Base-by-base conservation (phyloP, 371 early-diverging fungal genomes). In the Lichtheimia ramosa region DNA sequence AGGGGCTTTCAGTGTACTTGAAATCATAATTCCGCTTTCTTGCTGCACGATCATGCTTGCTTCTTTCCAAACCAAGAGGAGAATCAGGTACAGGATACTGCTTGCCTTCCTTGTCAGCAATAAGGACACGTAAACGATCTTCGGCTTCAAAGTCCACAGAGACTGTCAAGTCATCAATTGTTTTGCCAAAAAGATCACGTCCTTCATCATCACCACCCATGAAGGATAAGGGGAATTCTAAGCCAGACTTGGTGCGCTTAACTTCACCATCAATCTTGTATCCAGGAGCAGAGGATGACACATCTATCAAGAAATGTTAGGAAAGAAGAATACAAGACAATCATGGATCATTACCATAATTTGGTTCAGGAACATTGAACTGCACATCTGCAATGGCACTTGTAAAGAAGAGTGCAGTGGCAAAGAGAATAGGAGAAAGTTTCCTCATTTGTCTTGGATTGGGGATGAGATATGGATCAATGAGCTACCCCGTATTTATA, bases 81-180 rank as follows among this genome's bases (percentile, higher is more conserved):
- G 71, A 66, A 3, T 70, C 62, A 18, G 90, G 90, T 15, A 89
- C 83, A 53, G 79, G 70, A 56, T 64, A 79, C 21, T 84, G 86
- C 40, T 73, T 69, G 3, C 66, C 59, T 12, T 61, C 74, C 12
- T 60, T 58, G 63, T 89, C 87, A 4, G 69, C 49, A 42, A 89
- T 82, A 65, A 75, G 74, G 25, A 89, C 79, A 6, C 77, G 71
- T 24, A 85, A 58, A 34, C 83, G 67, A 5, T 75, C 72, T 51
- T 71, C 73, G 3, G 79, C 73, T 63, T 82, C 82, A 58, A 72
- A 84, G 24, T 78, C 79, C 5, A 84, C 80, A 24, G 63, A 57
- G 10, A 82, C 80, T 0, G 61, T 46, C 18, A 86, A 67, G 4
- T 74, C 62, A 1, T 66, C 25, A 24, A 83, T 62, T 8, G 84